Evolutionary conservation across 176 grass and related monocot genomes (phyloP).

Genomic region (Cocos nucifera): DNA sequence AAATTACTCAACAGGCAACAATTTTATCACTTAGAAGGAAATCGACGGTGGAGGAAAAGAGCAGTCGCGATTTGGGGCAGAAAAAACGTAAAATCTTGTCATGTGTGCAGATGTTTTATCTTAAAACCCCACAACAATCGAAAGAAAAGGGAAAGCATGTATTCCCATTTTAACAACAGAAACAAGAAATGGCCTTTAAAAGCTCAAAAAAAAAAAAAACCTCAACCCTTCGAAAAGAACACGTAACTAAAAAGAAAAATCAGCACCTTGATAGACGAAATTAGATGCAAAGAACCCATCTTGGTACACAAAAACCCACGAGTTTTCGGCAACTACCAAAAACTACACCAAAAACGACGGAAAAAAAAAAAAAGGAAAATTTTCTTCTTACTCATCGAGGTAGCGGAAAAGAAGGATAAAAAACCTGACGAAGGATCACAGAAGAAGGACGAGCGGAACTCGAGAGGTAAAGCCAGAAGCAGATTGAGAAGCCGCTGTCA

Average conservation of each 20-base stretch:
- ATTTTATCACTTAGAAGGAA: too few species aligned
- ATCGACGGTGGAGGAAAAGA: too few species aligned
- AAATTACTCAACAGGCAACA: too few species aligned
- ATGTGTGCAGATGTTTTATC: too few species aligned
- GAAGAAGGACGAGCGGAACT: constrained; percentile 49
- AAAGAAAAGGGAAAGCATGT: too few species aligned
- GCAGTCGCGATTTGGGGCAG: too few species aligned
- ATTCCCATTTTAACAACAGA: background rate
- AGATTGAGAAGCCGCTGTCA: constrained; percentile 39
- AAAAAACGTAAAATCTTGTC: too few species aligned
- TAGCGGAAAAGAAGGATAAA: background rate
- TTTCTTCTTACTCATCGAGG: background rate
- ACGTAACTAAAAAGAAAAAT: too few species aligned
- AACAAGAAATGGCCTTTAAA: background rate
- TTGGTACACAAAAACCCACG: background rate
- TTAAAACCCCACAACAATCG: too few species aligned
- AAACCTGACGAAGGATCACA: constrained; percentile 79
- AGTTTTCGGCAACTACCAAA: background rate
- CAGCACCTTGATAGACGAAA: too few species aligned
- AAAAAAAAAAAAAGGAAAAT: background rate
- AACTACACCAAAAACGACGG: background rate
- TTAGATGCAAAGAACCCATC: background rate
- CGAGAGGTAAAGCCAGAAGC: constrained; percentile 85
- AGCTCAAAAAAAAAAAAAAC: background rate
- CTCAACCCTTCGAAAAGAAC: background rate